Evolutionary conservation across 192 early-diverging fungal species (phyloP).

Genomic region (Powellomyces hirtus): DNA sequence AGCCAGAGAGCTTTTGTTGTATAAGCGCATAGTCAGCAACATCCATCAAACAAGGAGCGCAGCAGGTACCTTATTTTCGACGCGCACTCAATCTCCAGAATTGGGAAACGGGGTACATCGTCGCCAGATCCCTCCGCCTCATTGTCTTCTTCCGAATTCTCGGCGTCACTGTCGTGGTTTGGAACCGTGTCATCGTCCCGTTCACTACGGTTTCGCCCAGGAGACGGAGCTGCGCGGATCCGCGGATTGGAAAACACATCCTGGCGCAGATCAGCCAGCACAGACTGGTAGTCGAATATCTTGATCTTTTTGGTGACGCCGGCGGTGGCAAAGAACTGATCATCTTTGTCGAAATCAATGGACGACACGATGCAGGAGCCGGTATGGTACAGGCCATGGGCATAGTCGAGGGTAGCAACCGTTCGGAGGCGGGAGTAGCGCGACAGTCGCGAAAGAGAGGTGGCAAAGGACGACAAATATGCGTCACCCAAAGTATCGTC

Average conservation of each 20-base stretch:
- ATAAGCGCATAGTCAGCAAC: background rate
- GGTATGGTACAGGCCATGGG: conserved; percentile 58
- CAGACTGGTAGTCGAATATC: conserved; percentile 78
- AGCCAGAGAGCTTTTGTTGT: conserved; percentile 70
- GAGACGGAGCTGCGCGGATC: background rate
- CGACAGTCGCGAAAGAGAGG: conserved; percentile 69
- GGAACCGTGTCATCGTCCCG: background rate
- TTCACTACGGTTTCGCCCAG: no score
- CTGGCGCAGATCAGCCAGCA: conserved; percentile 28
- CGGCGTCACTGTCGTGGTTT: conserved; percentile 17
- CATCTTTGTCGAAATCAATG: conserved; percentile 93
- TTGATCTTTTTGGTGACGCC: conserved; percentile 92
- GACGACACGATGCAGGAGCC: conserved; percentile 83
- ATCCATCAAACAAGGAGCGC: background rate
- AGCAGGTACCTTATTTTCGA: conserved; percentile 78
- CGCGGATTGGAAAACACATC: background rate
- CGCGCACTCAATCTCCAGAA: conserved; percentile 70
- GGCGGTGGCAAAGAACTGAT: conserved; percentile 90
- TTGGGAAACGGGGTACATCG: conserved; percentile 68
- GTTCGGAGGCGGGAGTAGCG: conserved; percentile 67
- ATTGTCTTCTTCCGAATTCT: conserved; percentile 18
- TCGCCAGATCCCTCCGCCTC: conserved; percentile 31
- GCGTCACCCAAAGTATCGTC: background rate
- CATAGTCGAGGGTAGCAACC: conserved; percentile 78
- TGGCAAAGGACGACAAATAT: conserved; percentile 49